These are phyloP conservation scores for Hemerocallis citrina DNA, from an alignment of 106 monocot genomes.

Conservation along the genomic window DNA sequence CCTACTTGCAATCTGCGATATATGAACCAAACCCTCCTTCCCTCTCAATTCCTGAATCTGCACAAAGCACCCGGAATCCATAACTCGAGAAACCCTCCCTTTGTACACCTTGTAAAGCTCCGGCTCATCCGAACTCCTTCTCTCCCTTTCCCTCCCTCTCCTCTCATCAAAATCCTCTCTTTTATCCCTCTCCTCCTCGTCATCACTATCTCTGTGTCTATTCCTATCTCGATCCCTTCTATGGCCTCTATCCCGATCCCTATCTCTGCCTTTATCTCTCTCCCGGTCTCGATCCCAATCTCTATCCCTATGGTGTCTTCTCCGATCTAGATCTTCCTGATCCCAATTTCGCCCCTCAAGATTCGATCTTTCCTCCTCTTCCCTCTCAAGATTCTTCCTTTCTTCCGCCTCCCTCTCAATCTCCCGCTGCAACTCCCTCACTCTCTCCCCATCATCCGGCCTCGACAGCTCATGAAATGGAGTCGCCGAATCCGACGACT, in stretches of 20 bases:
- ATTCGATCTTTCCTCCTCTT: no score
- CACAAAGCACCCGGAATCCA: conserved; percentile 92
- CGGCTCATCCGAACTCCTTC: conserved; percentile 33
- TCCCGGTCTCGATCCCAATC: conserved; percentile 10
- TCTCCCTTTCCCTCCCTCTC: neutral
- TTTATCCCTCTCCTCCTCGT: no score
- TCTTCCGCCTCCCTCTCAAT: conserved; percentile 50
- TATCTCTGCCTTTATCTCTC: conserved; percentile 21
- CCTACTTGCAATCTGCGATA: conserved; percentile 72
- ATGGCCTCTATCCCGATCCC: conserved; percentile 4
- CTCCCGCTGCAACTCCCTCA: conserved; percentile 51
- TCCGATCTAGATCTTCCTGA: conserved; percentile 9
- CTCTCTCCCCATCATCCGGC: conserved; percentile 49
- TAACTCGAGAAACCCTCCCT: conserved; percentile 75
- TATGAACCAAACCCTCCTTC: conserved; percentile 79
- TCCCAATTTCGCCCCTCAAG: conserved; percentile 1
- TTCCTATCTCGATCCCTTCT: conserved; percentile 23
- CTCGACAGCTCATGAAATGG: conserved; percentile 50
- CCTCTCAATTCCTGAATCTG: conserved; percentile 57
- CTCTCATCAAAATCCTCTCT: conserved; percentile 15
- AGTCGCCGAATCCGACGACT: conserved; percentile 3
- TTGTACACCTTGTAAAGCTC: conserved; percentile 71
- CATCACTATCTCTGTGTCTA: conserved; percentile 16
- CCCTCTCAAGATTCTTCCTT: no score
- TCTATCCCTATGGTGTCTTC: conserved; percentile 8